Evolutionary conservation across 768 basidiomycete species (phyloP).

Genomic region (Rhodotorula graminis): DNA sequence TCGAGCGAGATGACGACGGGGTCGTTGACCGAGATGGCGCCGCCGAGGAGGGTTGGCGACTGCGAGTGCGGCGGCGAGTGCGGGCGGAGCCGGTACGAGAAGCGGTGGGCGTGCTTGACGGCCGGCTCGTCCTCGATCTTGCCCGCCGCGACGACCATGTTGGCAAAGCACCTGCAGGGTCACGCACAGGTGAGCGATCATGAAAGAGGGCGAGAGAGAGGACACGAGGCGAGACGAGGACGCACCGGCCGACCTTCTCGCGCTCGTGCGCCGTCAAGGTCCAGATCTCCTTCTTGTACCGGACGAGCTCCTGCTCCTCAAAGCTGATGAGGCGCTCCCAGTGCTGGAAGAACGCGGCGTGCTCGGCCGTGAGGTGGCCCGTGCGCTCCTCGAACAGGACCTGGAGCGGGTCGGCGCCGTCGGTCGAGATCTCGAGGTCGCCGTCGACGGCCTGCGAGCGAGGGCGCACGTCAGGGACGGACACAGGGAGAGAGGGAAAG

Average conservation of each 20-base stretch:
- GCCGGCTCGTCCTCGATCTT: neutral
- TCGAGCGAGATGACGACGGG: slow-evolving; percentile 81
- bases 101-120: slow-evolving; percentile 53
- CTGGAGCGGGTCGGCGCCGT: slow-evolving; percentile 48
- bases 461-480: neutral
- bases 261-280: slow-evolving; percentile 75
- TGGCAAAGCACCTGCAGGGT: slow-evolving; percentile 59
- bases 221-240: neutral
- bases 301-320: slow-evolving; percentile 79
- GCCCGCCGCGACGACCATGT: slow-evolving; percentile 61
- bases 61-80: slow-evolving; percentile 26
- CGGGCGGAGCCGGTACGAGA: slow-evolving; percentile 65
- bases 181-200: neutral
- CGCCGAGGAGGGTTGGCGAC: slow-evolving; percentile 57
- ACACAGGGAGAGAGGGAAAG: neutral
- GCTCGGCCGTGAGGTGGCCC: slow-evolving; percentile 64
- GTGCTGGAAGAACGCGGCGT: slow-evolving; percentile 73
- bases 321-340: slow-evolving; percentile 82
- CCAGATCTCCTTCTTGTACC: slow-evolving; percentile 90
- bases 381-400: slow-evolving; percentile 74
- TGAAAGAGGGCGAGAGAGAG: too few species aligned
- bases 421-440: slow-evolving; percentile 55
- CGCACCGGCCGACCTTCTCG: slow-evolving; percentile 65
- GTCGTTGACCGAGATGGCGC: slow-evolving; percentile 73
- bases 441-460: slow-evolving; percentile 64